A percentile compares a stretch with the other conserved stretches of the same genome.
phyloP scores from a whole-genome alignment of 805 yeast species.

The Cyberlindnera mycetangii region DNA sequence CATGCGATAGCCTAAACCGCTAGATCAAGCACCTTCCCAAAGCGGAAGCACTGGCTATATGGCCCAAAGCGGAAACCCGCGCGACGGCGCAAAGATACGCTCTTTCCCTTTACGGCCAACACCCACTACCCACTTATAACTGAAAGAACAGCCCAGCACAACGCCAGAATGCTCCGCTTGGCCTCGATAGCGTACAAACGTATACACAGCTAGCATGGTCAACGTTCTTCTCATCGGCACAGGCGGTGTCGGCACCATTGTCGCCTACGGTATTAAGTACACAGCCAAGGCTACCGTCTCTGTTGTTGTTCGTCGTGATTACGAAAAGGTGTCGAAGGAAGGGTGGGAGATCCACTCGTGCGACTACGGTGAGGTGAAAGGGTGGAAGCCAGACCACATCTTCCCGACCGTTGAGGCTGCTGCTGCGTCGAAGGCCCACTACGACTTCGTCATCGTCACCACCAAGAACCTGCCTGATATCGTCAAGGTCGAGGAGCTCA shows the following conservation, averaged over 20 bases:
- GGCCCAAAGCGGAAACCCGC: too few species aligned
- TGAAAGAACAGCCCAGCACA: too few species aligned
- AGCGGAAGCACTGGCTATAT: too few species aligned
- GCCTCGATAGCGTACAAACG: too few species aligned
- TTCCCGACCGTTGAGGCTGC: constrained; percentile 46
- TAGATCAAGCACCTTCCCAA: too few species aligned
- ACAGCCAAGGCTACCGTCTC: constrained; percentile 52
- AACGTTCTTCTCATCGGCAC: constrained; percentile 67
- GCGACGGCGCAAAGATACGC: too few species aligned
- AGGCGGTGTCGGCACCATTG: constrained; percentile 85
- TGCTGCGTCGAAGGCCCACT: constrained; percentile 37
- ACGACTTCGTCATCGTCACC: constrained; percentile 58
- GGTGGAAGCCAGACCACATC: constrained; percentile 58
- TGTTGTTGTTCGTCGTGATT: constrained; percentile 64
- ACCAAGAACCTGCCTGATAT: constrained; percentile 69
- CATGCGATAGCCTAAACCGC: too few species aligned
- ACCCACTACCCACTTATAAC: too few species aligned
- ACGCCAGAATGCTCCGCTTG: too few species aligned
- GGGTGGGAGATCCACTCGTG: constrained; percentile 62
- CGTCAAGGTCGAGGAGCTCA: constrained; percentile 46
- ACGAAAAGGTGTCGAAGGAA: constrained; percentile 43
- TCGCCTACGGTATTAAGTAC: constrained; percentile 58
- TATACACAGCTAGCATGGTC: background rate
- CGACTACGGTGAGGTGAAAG: constrained; percentile 54
- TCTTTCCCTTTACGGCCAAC: too few species aligned